A percentile compares a stretch with the other conserved stretches of the same genome.
phyloP scores from a whole-genome alignment of 495 filamentous ascomycete genomes.

The Aspergillus baeticus region DNA sequence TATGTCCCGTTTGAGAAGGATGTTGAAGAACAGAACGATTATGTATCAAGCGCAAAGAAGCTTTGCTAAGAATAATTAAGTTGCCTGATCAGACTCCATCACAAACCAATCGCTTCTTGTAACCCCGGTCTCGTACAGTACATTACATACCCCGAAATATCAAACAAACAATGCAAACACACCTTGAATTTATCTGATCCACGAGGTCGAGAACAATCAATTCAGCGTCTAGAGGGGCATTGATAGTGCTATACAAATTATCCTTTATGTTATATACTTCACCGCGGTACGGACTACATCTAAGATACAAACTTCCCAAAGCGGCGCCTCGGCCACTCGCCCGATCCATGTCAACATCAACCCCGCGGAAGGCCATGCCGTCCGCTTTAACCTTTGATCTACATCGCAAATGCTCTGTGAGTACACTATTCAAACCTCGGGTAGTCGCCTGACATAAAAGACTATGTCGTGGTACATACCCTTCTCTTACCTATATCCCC shows the following conservation, averaged over 20 bases:
- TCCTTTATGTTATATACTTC: conserved; percentile 17
- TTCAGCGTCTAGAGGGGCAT: not conserved
- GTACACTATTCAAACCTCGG: conserved; percentile 23
- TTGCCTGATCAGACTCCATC: not conserved
- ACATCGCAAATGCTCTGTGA: conserved; percentile 78
- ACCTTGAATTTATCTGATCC: conserved; percentile 9
- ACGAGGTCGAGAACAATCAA: not conserved
- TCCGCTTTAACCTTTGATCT: conserved; percentile 82
- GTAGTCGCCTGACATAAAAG: too few relatives aligned
- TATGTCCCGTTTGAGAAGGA: too few relatives aligned
- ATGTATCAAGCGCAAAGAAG: too few relatives aligned
- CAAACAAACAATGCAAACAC: conserved; percentile 13
- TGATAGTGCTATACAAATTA: not conserved
- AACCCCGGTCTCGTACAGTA: not conserved
- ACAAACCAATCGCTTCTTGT: not conserved
- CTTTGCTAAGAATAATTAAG: too few relatives aligned
- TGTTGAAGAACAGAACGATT: too few relatives aligned
- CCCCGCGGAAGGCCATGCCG: conserved; percentile 51
- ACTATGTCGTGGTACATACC: too few relatives aligned
- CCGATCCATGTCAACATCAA: conserved; percentile 39
- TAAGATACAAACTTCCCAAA: not conserved
- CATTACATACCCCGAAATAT: not conserved
- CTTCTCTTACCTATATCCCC: not conserved
- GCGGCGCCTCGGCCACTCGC: not conserved
- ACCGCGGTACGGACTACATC: not conserved